phyloP scores from a whole-genome alignment of 768 basidiomycete species.

The Lanmaoa rubissima region DNA sequence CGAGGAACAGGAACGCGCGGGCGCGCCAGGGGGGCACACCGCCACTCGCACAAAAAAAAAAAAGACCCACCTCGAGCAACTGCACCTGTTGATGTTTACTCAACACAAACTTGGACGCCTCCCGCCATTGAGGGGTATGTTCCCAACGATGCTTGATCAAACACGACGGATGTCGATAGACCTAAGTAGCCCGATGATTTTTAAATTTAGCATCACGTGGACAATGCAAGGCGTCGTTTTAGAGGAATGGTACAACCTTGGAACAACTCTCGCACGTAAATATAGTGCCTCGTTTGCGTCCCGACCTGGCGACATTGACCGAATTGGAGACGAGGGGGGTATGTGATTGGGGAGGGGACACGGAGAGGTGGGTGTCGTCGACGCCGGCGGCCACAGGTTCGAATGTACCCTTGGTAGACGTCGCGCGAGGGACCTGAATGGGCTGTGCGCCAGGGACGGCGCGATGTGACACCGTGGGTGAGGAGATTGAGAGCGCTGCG shows the following conservation, averaged over 20 bases:
- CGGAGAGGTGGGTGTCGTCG: conserved; percentile 16
- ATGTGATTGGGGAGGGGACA: conserved; percentile 10
- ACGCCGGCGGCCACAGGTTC: conserved; percentile 10
- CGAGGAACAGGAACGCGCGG: neutral
- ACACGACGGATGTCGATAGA: conserved; percentile 91
- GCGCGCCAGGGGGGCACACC: neutral
- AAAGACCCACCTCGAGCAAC: conserved; percentile 71
- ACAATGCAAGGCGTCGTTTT: neutral
- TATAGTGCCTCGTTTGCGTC: conserved; percentile 80
- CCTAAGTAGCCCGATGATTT: conserved; percentile 38
- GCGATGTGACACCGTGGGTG: conserved; percentile 35
- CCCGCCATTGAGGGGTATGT: conserved; percentile 94
- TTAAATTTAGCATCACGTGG: conserved; percentile 4
- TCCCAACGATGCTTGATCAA: conserved; percentile 99
- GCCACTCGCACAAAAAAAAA: neutral
- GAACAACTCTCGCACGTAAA: conserved; percentile 94
- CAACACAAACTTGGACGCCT: conserved; percentile 84
- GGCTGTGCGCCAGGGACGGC: conserved; percentile 13
- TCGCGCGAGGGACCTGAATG: conserved; percentile 2
- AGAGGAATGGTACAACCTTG: conserved; percentile 54
- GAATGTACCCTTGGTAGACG: neutral
- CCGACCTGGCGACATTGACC: conserved; percentile 33
- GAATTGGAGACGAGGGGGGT: conserved; percentile 6
- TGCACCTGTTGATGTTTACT: conserved; percentile 98
- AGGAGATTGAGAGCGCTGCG: conserved; percentile 41